Evolutionary conservation across 2,329 filamentous ascomycete genomes (phyloP).

Genomic region (Zymoseptoria passerinii): DNA sequence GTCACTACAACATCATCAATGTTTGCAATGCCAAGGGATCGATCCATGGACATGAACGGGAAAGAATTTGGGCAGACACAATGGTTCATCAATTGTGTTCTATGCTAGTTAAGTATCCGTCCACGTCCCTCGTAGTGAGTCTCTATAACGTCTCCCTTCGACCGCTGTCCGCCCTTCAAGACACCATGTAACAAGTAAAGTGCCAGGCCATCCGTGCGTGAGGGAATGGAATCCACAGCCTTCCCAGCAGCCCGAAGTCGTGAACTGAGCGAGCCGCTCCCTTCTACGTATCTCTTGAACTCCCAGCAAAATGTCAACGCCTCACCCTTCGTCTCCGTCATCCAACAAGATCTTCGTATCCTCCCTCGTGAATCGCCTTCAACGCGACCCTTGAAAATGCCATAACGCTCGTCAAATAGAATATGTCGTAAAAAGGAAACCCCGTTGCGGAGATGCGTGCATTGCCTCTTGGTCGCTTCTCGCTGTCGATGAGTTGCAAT

Average conservation of each 20-base stretch:
- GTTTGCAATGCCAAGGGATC: background rate
- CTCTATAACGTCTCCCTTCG: background rate
- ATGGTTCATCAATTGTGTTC: conserved; percentile 2
- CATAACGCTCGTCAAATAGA: background rate
- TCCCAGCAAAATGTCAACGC: conserved; percentile 1
- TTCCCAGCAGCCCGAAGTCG: background rate
- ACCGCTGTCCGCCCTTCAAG: background rate
- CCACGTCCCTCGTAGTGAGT: background rate
- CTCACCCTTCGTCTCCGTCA: background rate
- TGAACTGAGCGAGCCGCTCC: background rate
- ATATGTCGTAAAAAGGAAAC: background rate
- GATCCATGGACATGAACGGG: conserved; percentile 2
- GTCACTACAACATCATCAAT: background rate
- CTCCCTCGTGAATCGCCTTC: background rate
- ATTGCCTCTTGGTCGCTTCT: background rate
- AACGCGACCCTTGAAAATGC: background rate
- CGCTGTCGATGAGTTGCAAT: background rate
- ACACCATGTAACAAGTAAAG: background rate
- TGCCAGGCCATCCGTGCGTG: background rate
- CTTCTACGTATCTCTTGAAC: background rate
- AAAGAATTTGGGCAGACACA: conserved; percentile 1
- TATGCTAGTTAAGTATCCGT: background rate
- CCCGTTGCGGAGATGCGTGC: background rate
- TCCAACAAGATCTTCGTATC: conserved; percentile 1
- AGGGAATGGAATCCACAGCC: background rate